phyloP scores from a whole-genome alignment of 2,329 filamentous ascomycete species.

The Trichoderma arundinaceum region DNA sequence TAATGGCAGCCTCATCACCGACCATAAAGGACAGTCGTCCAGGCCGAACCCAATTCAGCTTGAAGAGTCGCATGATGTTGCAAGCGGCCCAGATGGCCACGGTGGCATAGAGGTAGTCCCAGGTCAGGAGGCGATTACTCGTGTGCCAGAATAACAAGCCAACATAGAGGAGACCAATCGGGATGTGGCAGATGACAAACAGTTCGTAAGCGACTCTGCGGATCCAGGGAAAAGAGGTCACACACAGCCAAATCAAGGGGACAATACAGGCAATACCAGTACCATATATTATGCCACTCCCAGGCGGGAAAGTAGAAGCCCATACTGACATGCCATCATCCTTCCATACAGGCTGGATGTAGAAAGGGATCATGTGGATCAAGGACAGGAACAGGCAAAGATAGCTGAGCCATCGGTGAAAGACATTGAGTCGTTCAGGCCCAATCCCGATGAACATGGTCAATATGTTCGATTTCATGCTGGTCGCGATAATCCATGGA shows the following conservation, averaged over 20 bases:
- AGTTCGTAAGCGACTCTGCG: constrained; percentile 81
- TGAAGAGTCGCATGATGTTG: constrained; percentile 76
- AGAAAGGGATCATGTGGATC: constrained; percentile 87
- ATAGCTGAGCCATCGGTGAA: constrained; percentile 92
- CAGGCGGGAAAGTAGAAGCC: constrained; percentile 68
- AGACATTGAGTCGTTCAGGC: constrained; percentile 87
- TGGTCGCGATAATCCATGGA: constrained; percentile 88
- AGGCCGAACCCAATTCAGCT: constrained; percentile 87
- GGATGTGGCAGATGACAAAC: constrained; percentile 82
- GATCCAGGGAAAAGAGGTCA: constrained; percentile 81
- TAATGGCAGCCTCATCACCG: constrained; percentile 89
- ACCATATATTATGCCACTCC: constrained; percentile 77
- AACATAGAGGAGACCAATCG: constrained; percentile 79
- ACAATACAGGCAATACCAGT: constrained; percentile 83
- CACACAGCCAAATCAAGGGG: constrained; percentile 80
- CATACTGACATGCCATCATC: constrained; percentile 75
- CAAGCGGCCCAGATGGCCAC: constrained; percentile 78
- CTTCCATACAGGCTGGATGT: constrained; percentile 85
- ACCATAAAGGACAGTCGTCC: constrained; percentile 81
- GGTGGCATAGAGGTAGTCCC: constrained; percentile 85
- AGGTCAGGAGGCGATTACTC: constrained; percentile 88
- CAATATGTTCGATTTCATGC: constrained; percentile 89
- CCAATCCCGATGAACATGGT: constrained; percentile 86
- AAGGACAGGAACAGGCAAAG: constrained; percentile 82
- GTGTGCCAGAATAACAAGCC: constrained; percentile 95